Base-by-base conservation (phyloP, 805 yeast genomes). In the Wickerhamia fluorescens region DNA sequence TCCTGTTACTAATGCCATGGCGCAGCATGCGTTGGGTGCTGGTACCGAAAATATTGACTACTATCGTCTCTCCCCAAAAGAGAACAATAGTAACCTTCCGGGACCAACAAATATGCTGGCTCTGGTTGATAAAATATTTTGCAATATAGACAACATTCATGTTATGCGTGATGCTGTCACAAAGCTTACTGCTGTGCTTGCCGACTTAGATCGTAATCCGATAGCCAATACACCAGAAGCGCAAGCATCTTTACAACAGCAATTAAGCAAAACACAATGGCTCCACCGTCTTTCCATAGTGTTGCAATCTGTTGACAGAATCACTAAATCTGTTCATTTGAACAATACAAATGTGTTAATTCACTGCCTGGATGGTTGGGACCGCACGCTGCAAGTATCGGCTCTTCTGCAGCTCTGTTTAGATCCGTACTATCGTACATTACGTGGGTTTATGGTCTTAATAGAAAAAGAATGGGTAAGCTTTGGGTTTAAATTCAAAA, bases 281-380 rank as follows among this genome's bases (percentile, higher is more conserved):
- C 56, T 86, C 13, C 77, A 74, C 44, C 76, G 85, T 36, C 58
- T 85, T 3, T 64, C 76, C 7, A 66, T 80, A 13, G 65, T 89
- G 20, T 53, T 92, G 28, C 76, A 76, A 27, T 78, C 94, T 0
- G 80, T 87, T 0, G 88, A 83, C 32, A 68, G 82, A 20, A 71
- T 92, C 26, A 75, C 81, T 15, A 80, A 85, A 46, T 81, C 89
- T n/a, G 69, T 92, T 14, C 83, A 84, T 30, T 73, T 79, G 42
- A 85, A 86, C 52, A 75, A 78, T 37, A 81, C 92, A 12, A 94
- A 89, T 51, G 68, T 89, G 4, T 50, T 92, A 7, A 71, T 92
- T 5, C 98, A 92, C 58, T 92, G 98, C 51, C 86, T 96, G 1
- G 98, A 92, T 59, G 98, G 98, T 1, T 92, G 98, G 98, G 98